Evolutionary conservation across 164 flowering plant species (phyloP).

Genomic region (Tetrastigma voinierianum): DNA sequence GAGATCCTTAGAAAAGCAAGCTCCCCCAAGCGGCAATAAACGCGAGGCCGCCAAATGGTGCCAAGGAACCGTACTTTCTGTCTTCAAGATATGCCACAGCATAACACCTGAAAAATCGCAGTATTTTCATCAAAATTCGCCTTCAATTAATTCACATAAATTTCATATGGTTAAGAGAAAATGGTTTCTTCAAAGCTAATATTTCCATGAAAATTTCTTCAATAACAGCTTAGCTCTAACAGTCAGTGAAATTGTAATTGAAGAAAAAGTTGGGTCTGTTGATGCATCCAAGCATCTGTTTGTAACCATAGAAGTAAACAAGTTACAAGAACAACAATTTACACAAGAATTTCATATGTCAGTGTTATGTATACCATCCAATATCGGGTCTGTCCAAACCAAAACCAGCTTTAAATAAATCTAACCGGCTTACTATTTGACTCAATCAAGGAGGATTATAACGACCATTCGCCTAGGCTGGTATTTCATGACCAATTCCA

Average conservation of each 20-base stretch:
- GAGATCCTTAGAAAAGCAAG: slow-evolving; percentile 59
- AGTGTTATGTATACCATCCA: background rate
- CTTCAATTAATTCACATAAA: background rate
- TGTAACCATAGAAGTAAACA: background rate
- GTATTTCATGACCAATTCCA: too few species aligned
- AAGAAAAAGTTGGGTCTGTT: too few species aligned
- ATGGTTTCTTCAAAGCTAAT: background rate
- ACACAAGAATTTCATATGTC: background rate
- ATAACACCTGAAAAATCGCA: slow-evolving; percentile 66
- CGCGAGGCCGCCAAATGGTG: slow-evolving; percentile 92
- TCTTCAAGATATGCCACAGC: slow-evolving; percentile 79
- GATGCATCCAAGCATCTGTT: background rate
- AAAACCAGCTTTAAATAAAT: background rate
- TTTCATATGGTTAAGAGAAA: background rate
- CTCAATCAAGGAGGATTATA: too few species aligned
- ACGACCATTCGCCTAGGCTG: too few species aligned
- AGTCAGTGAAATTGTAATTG: too few species aligned
- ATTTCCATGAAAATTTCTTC: too few species aligned
- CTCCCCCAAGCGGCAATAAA: slow-evolving; percentile 90
- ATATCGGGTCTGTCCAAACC: too few species aligned
- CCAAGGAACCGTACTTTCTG: slow-evolving; percentile 61
- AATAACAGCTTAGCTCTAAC: too few species aligned
- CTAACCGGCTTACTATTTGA: background rate
- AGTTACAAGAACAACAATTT: slow-evolving; percentile 3
- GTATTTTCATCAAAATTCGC: background rate